These are phyloP conservation scores for Salix brachista DNA, from an alignment of 345 rosid genomes.

Conservation along the genomic window DNA sequence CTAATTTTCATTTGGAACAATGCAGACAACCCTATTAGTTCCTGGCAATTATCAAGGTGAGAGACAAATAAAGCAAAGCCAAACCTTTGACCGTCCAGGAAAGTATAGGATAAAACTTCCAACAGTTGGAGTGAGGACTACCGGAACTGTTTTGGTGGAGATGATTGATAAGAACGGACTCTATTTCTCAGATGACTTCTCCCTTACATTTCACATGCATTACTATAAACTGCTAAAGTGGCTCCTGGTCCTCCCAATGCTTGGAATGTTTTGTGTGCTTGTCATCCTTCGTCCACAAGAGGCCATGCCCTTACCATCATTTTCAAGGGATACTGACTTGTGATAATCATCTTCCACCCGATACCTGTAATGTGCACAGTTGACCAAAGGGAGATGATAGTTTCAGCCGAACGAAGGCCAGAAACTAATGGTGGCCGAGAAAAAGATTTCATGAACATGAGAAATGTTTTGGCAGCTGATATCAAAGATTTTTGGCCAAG, in stretches of 20 bases:
- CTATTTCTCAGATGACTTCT: conserved; percentile 91
- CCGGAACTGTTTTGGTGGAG: conserved; percentile 90
- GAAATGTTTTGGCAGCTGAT: not conserved
- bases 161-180: conserved; percentile 92
- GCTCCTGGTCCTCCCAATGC: conserved; percentile 96
- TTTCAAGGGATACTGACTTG: conserved; percentile 78
- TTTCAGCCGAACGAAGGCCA: conserved; percentile 1
- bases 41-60: conserved; percentile 98
- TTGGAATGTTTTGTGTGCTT: conserved; percentile 85
- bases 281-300: conserved; percentile 92
- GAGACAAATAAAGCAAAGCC: conserved; percentile 61
- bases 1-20: conserved; percentile 6
- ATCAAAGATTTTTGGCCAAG: not conserved
- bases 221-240: conserved; percentile 94
- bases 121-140: conserved; percentile 85
- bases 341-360: conserved; percentile 22
- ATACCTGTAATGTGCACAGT: not conserved
- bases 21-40: conserved; percentile 82
- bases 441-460: not conserved
- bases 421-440: not conserved
- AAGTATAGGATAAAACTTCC: conserved; percentile 78
- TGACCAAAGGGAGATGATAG: conserved; percentile 2
- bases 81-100: conserved; percentile 64
- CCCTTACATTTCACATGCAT: conserved; percentile 95
- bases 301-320: conserved; percentile 83